Percentiles rank a stretch among this genome's conserved stretches.
phyloP scores from a whole-genome alignment of 2,329 filamentous ascomycete species.

The Fusarium sp. region DNA sequence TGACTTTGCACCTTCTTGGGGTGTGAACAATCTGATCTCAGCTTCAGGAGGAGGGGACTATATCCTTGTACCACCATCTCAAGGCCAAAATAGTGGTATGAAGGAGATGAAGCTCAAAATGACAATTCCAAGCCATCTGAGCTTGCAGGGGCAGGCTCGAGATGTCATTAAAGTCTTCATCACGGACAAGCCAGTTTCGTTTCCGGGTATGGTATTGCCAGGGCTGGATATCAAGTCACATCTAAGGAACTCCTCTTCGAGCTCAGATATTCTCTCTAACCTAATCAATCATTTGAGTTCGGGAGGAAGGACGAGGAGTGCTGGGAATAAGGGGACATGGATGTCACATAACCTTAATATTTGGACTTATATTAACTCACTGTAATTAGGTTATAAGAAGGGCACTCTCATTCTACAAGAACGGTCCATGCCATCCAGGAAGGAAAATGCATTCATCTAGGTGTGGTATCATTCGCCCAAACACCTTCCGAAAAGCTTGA shows the following conservation, averaged over 20 bases:
- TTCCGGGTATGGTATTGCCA: not conserved
- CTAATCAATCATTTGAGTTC: not conserved
- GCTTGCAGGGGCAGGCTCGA: not conserved
- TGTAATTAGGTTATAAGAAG: too few species aligned
- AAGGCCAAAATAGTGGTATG: rapidly evolving
- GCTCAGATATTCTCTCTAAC: not conserved
- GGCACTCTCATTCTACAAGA: too few species aligned
- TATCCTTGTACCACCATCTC: rapidly evolving
- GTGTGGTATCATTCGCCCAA: too few species aligned
- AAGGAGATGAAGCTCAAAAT: not conserved
- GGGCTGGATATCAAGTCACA: not conserved
- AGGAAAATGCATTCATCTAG: too few species aligned
- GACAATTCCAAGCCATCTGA: not conserved
- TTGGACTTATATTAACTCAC: not conserved
- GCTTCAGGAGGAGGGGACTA: not conserved
- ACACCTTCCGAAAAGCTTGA: too few species aligned
- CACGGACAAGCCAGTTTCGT: not conserved
- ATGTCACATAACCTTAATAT: not conserved
- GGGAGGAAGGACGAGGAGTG: not conserved
- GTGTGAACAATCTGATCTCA: not conserved
- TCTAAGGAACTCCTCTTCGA: rapidly evolving
- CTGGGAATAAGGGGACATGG: not conserved
- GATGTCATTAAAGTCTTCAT: not conserved
- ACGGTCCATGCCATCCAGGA: too few species aligned
- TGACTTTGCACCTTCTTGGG: not conserved